Evolutionary conservation across 768 basidiomycete species (phyloP).

Genomic region (Trametes cingulata): DNA sequence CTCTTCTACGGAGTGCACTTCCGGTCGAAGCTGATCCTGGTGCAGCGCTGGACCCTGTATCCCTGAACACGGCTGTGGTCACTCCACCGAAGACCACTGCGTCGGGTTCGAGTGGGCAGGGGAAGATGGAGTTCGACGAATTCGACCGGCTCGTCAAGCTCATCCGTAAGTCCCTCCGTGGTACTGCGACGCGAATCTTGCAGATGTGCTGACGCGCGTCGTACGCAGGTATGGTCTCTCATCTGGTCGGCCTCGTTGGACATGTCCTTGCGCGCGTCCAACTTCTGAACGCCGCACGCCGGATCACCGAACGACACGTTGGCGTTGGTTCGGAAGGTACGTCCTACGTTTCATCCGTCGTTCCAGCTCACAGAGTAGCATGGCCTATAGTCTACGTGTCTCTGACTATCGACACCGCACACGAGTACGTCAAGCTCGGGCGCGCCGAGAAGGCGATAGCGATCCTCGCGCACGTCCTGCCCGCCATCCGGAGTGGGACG

Average conservation of each 20-base stretch:
- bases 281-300: conserved; percentile 62
- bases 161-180: conserved; percentile 47
- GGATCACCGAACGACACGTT: conserved; percentile 52
- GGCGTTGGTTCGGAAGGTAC: conserved; percentile 31
- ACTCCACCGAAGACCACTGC: conserved; percentile 24
- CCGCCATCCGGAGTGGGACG: conserved; percentile 42
- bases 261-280: conserved; percentile 66
- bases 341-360: no score
- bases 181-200: no score
- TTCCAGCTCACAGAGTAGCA: no score
- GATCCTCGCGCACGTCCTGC: conserved; percentile 63
- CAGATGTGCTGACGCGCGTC: background rate
- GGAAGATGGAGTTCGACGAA: conserved; percentile 28
- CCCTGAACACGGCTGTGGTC: conserved; percentile 19
- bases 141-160: conserved; percentile 43
- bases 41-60: conserved; percentile 23
- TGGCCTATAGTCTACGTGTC: conserved; percentile 53
- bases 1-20: background rate
- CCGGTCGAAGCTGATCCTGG: conserved; percentile 1
- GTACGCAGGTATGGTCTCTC: conserved; percentile 50
- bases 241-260: conserved; percentile 70
- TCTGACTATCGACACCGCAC: conserved; percentile 69
- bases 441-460: conserved; percentile 64
- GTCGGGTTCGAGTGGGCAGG: background rate
- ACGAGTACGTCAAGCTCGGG: conserved; percentile 80